phyloP scores from a whole-genome alignment of 345 rosid species.

The Gossypium thurberi region DNA sequence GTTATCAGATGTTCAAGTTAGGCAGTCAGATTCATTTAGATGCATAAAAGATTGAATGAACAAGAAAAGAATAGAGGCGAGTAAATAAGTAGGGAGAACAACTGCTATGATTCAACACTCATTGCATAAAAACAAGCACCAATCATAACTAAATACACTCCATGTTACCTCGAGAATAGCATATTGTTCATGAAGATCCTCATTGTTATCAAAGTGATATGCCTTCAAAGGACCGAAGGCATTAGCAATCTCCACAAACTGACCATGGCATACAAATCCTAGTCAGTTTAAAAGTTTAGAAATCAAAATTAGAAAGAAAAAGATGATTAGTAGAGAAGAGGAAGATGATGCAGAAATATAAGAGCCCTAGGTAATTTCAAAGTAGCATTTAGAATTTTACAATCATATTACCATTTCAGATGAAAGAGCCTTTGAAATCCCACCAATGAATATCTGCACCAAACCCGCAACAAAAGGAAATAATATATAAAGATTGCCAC shows the following conservation, averaged over 20 bases:
- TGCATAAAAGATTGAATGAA: neutral
- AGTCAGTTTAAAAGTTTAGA: neutral
- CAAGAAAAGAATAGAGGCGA: neutral
- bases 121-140: conserved; percentile 2
- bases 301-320: neutral
- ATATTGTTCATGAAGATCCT: conserved; percentile 29
- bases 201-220: conserved; percentile 44
- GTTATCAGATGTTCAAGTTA: neutral
- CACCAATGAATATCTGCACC: conserved; percentile 87
- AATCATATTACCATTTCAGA: conserved; percentile 66
- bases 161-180: conserved; percentile 82
- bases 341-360: neutral
- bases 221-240: conserved; percentile 84
- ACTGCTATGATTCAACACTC: neutral
- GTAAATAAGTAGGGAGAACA: neutral
- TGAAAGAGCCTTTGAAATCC: conserved; percentile 63
- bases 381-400: neutral
- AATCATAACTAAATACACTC: conserved; percentile 13
- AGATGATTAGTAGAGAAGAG: neutral
- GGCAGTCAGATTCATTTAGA: conserved; percentile 6
- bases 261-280: conserved; percentile 26
- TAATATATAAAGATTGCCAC: neutral
- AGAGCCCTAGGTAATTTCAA: conserved; percentile 3
- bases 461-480: conserved; percentile 14
- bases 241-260: conserved; percentile 82